These are phyloP conservation scores for Diplotaxis tenuifolia DNA, from an alignment of 345 rosid species.

Conservation along the genomic window DNA sequence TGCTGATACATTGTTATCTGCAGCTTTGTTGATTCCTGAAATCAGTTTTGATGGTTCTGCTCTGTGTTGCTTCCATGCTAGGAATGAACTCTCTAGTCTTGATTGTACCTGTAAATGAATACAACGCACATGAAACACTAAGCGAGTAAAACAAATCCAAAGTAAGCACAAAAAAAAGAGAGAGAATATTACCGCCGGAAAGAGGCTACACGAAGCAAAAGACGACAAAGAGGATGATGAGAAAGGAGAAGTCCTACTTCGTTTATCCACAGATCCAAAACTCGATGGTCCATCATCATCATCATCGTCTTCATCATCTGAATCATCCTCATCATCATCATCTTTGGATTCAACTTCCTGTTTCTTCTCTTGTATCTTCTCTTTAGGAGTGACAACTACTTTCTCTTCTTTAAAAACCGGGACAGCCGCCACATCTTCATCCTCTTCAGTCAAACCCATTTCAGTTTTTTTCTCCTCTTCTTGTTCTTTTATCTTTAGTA, in stretches of 20 bases:
- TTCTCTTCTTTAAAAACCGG: slow-evolving; percentile 41
- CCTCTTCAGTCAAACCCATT: slow-evolving; percentile 51
- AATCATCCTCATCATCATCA: slow-evolving; percentile 37
- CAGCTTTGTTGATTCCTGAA: slow-evolving; percentile 17
- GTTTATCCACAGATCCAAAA: slow-evolving; percentile 69
- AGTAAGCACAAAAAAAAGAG: not conserved
- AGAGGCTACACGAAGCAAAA: slow-evolving; percentile 63
- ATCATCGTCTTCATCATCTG: slow-evolving; percentile 38
- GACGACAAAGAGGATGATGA: slow-evolving; percentile 70
- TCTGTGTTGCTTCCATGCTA: slow-evolving; percentile 49
- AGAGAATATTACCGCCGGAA: slow-evolving; percentile 59
- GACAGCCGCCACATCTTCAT: slow-evolving; percentile 38
- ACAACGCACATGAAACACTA: not conserved
- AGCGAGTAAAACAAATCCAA: not conserved
- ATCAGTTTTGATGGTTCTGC: slow-evolving; percentile 29
- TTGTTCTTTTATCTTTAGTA: slow-evolving; percentile 56
- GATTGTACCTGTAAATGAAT: slow-evolving; percentile 57
- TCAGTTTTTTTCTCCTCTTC: slow-evolving; percentile 61
- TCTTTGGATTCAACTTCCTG: slow-evolving; percentile 43
- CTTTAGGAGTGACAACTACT: slow-evolving; percentile 23
- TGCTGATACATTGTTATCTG: not conserved
- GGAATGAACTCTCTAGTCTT: slow-evolving; percentile 48
- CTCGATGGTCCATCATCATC: slow-evolving; percentile 57
- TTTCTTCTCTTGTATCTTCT: slow-evolving; percentile 29
- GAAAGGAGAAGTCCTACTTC: slow-evolving; percentile 56